phyloP scores from a whole-genome alignment of 2,329 filamentous ascomycete species.

The Aspergillus udagawae region DNA sequence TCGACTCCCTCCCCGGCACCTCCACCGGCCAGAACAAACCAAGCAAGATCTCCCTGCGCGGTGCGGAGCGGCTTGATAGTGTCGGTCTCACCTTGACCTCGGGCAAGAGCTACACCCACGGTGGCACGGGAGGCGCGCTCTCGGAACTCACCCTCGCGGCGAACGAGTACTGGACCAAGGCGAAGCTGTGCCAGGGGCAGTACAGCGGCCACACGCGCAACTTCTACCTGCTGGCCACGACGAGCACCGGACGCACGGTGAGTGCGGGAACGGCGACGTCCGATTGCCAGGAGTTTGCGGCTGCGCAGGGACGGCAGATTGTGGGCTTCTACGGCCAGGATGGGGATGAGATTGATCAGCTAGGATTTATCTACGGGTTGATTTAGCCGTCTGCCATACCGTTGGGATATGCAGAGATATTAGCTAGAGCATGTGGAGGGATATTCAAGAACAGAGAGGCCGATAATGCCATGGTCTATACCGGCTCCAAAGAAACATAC shows the following conservation, averaged over 20 bases:
- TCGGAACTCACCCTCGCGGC: constrained; percentile 42
- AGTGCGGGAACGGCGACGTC: constrained; percentile 44
- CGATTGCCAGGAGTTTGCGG: constrained; percentile 47
- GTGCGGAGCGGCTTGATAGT: constrained; percentile 49
- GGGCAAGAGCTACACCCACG: constrained; percentile 50
- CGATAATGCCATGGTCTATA: too few relatives aligned
- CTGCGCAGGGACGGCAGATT: constrained; percentile 49
- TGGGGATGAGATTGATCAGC: constrained; percentile 55
- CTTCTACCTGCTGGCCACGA: constrained; percentile 55
- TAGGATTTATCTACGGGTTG: constrained; percentile 37
- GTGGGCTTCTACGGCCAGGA: constrained; percentile 51
- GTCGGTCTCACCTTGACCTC: constrained; percentile 48
- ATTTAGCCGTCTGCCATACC: neutral
- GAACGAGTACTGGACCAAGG: constrained; percentile 49
- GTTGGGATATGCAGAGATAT: neutral
- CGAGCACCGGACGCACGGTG: constrained; percentile 47
- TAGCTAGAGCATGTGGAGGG: too few relatives aligned
- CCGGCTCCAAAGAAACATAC: too few relatives aligned
- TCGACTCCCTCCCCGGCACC: constrained; percentile 35
- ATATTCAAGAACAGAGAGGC: too few relatives aligned
- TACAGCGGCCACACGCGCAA: constrained; percentile 47
- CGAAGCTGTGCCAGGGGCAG: constrained; percentile 50
- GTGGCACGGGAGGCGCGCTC: constrained; percentile 49
- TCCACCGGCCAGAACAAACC: constrained; percentile 29
- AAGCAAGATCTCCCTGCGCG: constrained; percentile 37